These are phyloP conservation scores for Xylaria digitata DNA, from an alignment of 2,329 filamentous ascomycete species.

Conservation along the genomic window DNA sequence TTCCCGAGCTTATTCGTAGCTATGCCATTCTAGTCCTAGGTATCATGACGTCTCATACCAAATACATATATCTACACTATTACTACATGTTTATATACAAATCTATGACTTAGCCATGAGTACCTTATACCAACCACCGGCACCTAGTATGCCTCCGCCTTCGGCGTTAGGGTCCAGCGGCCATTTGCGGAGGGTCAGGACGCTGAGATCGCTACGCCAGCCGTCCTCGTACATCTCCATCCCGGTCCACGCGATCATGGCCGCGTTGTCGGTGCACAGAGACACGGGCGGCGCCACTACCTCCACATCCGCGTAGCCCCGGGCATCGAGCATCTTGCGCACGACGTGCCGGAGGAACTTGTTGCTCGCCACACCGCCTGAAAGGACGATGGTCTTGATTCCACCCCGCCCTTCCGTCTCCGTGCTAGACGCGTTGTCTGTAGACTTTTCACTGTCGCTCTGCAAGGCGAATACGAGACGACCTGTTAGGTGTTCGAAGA, in stretches of 20 bases:
- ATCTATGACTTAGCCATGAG: neutral
- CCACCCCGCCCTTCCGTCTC: conserved; percentile 23
- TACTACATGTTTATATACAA: neutral
- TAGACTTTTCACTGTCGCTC: conserved; percentile 14
- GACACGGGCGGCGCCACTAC: conserved; percentile 79
- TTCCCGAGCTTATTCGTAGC: neutral
- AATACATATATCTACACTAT: conserved; percentile 21
- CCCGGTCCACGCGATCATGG: conserved; percentile 96
- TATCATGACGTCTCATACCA: conserved; percentile 26
- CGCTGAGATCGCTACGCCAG: conserved; percentile 71
- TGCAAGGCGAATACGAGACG: conserved; percentile 76
- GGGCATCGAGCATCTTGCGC: conserved; percentile 67
- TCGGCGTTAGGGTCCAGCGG: conserved; percentile 71
- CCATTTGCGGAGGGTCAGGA: conserved; percentile 76
- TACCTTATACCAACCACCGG: conserved; percentile 59
- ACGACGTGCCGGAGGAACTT: conserved; percentile 77
- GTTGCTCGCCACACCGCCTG: conserved; percentile 92
- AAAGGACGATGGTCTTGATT: conserved; percentile 71
- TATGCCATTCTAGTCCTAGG: neutral
- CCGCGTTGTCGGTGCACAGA: conserved; percentile 93
- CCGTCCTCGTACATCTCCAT: conserved; percentile 91
- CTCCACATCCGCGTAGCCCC: conserved; percentile 70
- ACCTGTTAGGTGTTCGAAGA: conserved; percentile 87
- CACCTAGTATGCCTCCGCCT: conserved; percentile 75
- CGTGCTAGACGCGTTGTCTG: conserved; percentile 3